Evolutionary conservation across 2,329 filamentous ascomycete species (phyloP), one percentile per base, ranked within the genome.

Genomic region (Penicillium sp.): DNA sequence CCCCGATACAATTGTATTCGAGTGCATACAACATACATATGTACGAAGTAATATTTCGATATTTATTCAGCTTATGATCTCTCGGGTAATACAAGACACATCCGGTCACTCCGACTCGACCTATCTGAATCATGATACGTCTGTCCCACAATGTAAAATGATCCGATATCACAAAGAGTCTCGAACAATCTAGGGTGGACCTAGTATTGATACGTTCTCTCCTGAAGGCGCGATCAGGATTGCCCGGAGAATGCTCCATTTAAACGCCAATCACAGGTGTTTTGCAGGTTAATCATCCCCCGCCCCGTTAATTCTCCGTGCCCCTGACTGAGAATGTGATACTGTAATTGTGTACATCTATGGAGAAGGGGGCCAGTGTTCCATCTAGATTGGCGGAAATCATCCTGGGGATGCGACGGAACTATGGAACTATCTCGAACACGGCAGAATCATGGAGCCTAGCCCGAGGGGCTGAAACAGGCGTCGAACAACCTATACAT

Each of bases 231-330:
- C 42, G 9, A 49, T 47, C 21, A 53, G n/a, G 13, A 39, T 49
- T 31, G 33, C 25, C 41, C 51, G 51, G 51, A 48, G 51, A 53
- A 53, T 53, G 42, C 51, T 39, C 50, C 39, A 29, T 53, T 23
- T 6, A 29, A 23, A 48, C 42, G 51, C 47, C 47, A 52, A 56
- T 52, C 53, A 52, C 23, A 35, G 21, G 15, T 25, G 6, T 33
- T 13, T 7, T 9, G 35, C 25, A 35, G 27, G 27, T 31, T 31
- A 54, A 43, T 15, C 9, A 33, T 23, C 6, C 50, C 29, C 39
- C 19, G 13, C 51, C 51, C 51, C 51, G 51, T 21, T 39, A 52
- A 38, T 56, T 56, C 53, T 52, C 53, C 53, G 53, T 38, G 9
- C 53, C 53, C 53, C 53, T 55, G 39, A 51, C 27, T 45, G 15